A percentile compares a stretch with the other conserved stretches of the same genome.
These are phyloP conservation scores for Macrophomina tecta DNA, from an alignment of 2,329 filamentous ascomycete genomes.

Conservation along the genomic window DNA sequence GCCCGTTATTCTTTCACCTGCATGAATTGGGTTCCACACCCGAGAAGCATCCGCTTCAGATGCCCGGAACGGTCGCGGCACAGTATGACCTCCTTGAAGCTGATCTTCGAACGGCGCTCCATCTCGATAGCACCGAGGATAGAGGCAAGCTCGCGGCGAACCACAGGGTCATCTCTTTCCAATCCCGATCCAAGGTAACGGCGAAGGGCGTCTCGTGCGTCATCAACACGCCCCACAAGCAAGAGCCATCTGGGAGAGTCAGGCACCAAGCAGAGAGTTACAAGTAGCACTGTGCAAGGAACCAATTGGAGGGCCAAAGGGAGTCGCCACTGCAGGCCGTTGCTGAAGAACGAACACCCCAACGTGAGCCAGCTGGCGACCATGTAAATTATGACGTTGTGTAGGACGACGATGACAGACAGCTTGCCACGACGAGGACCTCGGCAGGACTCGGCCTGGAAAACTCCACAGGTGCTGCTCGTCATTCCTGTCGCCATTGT, in stretches of 20 bases:
- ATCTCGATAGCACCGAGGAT: constrained; percentile 31
- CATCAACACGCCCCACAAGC: constrained; percentile 54
- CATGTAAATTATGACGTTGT: constrained; percentile 34
- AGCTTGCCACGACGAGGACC: constrained; percentile 31
- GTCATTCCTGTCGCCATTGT: constrained; percentile 27
- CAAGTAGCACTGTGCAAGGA: constrained; percentile 46
- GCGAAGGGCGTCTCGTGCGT: constrained; percentile 55
- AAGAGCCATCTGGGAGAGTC: constrained; percentile 64
- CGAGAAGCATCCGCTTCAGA: constrained; percentile 29
- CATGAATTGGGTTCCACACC: constrained; percentile 32
- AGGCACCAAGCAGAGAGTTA: constrained; percentile 54
- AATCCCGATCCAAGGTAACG: constrained; percentile 29
- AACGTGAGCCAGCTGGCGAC: constrained; percentile 32
- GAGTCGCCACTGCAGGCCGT: constrained; percentile 33
- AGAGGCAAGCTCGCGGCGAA: constrained; percentile 29
- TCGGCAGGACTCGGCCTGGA: constrained; percentile 31
- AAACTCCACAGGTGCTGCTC: constrained; percentile 31
- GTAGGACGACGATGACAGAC: constrained; percentile 32
- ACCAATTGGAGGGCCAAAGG: constrained; percentile 43
- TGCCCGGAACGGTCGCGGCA: constrained; percentile 28
- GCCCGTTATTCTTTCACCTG: constrained; percentile 2
- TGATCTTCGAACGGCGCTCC: constrained; percentile 28
- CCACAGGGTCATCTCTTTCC: constrained; percentile 19
- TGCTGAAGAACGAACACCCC: constrained; percentile 25
- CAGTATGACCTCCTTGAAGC: constrained; percentile 30